phyloP scores from a whole-genome alignment of 768 basidiomycete genomes.

The Psilocybe cubensis region DNA sequence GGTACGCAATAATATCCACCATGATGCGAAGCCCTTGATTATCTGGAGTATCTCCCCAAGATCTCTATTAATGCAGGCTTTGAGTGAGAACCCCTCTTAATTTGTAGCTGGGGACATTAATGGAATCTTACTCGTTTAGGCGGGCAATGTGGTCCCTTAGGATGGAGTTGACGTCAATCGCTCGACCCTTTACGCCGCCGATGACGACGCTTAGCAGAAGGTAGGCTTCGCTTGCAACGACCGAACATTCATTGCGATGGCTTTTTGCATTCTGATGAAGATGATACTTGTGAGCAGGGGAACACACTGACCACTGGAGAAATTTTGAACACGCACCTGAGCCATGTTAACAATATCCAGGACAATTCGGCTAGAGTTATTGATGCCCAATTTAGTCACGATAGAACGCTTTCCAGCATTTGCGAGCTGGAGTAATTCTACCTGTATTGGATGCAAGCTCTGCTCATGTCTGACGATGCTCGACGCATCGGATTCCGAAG shows the following conservation, averaged over 20 bases:
- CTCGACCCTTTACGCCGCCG: conserved; percentile 25
- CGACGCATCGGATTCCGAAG: neutral
- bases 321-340: conserved; percentile 13
- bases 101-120: neutral
- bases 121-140: conserved; percentile 18
- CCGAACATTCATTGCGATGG: conserved; percentile 18
- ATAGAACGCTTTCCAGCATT: conserved; percentile 10
- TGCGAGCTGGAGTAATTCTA: conserved; percentile 14
- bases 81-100: conserved; percentile 15
- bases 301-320: too few relatives aligned
- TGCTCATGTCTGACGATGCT: neutral
- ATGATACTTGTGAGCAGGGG: too few relatives aligned
- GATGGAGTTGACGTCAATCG: conserved; percentile 23
- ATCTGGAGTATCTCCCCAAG: conserved; percentile 18
- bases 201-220: conserved; percentile 26
- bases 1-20: conserved; percentile 19
- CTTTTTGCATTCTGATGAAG: conserved; percentile 25
- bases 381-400: conserved; percentile 20
- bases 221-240: conserved; percentile 24
- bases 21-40: conserved; percentile 19
- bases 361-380: conserved; percentile 19
- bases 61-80: conserved; percentile 10
- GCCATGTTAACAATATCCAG: conserved; percentile 23
- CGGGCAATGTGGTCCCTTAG: conserved; percentile 21
- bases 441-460: conserved; percentile 8